Evolutionary conservation across 176 grass and related monocot species (phyloP), one percentile per base, ranked within the genome.

Genomic region (Phoenix roebelenii): DNA sequence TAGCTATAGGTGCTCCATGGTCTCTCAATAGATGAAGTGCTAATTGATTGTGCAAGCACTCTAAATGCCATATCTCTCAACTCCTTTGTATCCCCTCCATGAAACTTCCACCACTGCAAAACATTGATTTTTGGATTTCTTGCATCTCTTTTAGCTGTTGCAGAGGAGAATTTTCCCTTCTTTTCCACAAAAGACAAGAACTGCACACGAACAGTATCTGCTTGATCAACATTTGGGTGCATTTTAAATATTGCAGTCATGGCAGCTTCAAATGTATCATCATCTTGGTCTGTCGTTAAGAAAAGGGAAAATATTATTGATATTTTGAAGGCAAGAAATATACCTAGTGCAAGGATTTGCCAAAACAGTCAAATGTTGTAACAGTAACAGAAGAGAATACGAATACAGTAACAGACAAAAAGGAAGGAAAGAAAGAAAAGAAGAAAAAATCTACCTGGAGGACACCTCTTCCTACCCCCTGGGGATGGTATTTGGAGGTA

Each of bases 81-180:
- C 58, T 72, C 70, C 24, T 72, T 72, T 54, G 70, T 72, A 63
- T 72, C 70, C 15, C 70, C 59, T 23, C 70, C 70, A 48, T 72
- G 70, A 60, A 72, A 72, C 25, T 72, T 72, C 70, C 70, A 72
- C 70, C 70, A 72, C 15, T 72, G 70, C 18, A 72, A 48, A 54
- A 61, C 58, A 54, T 72, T 72, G 18, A 72, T 72, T 62, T 72
- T 61, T 5, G 70, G 58, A 62, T 72, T 72, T 72, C 25, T 61
- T 16, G 70, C 70, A 72, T 72, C 70, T 54, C 70, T 72, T 30
- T 72, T 72, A 25, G 70, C 70, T 63, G 51, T 63, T 4, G 70
- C 58, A 18, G 59, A 61, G 25, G 70, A 72, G 58, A 72, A 72
- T 28, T 72, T 72, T 5, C 70, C 70, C 58, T 62, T 72, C 70